These are phyloP conservation scores for Camellia oleifera DNA, from an alignment of 179 eudicot species.

Conservation along the genomic window DNA sequence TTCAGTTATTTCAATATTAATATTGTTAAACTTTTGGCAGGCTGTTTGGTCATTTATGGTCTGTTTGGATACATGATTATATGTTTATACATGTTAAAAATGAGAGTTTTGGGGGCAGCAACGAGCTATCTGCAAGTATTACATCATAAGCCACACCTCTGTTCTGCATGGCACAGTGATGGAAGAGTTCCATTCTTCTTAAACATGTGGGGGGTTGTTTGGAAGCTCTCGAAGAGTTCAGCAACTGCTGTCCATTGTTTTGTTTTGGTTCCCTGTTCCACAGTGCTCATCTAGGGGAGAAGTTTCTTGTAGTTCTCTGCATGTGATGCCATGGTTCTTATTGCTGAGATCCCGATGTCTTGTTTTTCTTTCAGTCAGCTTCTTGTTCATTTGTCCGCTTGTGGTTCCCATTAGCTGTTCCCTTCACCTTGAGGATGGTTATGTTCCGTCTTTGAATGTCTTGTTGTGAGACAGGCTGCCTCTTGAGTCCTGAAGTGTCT, in stretches of 20 bases:
- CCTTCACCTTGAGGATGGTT: conserved; percentile 18
- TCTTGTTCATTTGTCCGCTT: neutral
- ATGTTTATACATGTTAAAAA: conserved; percentile 16
- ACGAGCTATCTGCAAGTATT: conserved; percentile 16
- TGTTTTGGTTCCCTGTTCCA: conserved; percentile 15
- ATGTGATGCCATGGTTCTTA: neutral
- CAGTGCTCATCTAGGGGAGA: conserved; percentile 9
- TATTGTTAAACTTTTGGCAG: conserved; percentile 43
- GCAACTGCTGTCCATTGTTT: conserved; percentile 17
- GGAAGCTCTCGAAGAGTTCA: conserved; percentile 22
- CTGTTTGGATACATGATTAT: conserved; percentile 35
- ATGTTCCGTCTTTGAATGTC: neutral
- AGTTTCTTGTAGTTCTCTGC: conserved; percentile 2
- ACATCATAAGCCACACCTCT: conserved; percentile 3
- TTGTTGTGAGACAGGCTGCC: neutral
- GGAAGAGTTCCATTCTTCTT: conserved; percentile 19
- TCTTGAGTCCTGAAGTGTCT: neutral
- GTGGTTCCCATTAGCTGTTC: conserved; percentile 5
- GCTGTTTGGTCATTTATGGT: conserved; percentile 36
- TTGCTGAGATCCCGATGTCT: conserved; percentile 7
- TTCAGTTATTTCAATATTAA: conserved; percentile 23
- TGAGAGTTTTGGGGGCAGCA: conserved; percentile 23
- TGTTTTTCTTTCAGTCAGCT: conserved; percentile 12
- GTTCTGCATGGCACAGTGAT: neutral
- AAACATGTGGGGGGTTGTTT: conserved; percentile 24